phyloP scores from a whole-genome alignment of 2,329 filamentous ascomycete species.

The Microdochium nivale region DNA sequence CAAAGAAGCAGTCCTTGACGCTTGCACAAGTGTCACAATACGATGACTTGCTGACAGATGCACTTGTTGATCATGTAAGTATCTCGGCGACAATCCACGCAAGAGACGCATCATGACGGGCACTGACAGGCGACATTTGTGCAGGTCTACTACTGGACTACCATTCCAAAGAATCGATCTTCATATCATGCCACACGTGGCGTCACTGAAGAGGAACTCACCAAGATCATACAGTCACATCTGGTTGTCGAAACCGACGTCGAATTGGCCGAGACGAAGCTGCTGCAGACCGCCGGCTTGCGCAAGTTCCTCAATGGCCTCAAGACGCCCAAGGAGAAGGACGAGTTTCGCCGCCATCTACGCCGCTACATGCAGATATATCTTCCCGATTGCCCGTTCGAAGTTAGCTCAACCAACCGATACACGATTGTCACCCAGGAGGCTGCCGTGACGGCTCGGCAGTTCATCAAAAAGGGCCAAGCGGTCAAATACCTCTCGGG shows the following conservation, averaged over 20 bases:
- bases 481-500: slow-evolving; percentile 85
- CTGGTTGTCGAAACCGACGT: slow-evolving; percentile 70
- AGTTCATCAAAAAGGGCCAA: slow-evolving; percentile 71
- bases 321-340: slow-evolving; percentile 68
- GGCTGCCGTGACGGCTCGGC: slow-evolving; percentile 76
- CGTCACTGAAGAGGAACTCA: slow-evolving; percentile 56
- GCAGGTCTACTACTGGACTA: slow-evolving; percentile 93
- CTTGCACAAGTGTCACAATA: slow-evolving; percentile 83
- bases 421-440: slow-evolving; percentile 90
- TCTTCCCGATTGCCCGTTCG: slow-evolving; percentile 86
- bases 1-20: slow-evolving; percentile 67
- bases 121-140: slow-evolving; percentile 2
- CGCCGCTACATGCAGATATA: slow-evolving; percentile 91
- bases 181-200: slow-evolving; percentile 81
- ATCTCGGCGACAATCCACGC: background rate
- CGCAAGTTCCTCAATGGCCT: slow-evolving; percentile 61
- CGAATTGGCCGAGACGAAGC: slow-evolving; percentile 58
- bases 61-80: slow-evolving; percentile 87
- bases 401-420: slow-evolving; percentile 83
- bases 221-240: slow-evolving; percentile 52
- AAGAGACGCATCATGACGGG: background rate
- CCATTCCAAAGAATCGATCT: slow-evolving; percentile 85
- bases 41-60: slow-evolving; percentile 93
- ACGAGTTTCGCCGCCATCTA: slow-evolving; percentile 79
- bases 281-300: slow-evolving; percentile 67